Conservation (phyloP, 2,329 filamentous ascomycete genomes). For the Calonectria naviculata region DNA sequence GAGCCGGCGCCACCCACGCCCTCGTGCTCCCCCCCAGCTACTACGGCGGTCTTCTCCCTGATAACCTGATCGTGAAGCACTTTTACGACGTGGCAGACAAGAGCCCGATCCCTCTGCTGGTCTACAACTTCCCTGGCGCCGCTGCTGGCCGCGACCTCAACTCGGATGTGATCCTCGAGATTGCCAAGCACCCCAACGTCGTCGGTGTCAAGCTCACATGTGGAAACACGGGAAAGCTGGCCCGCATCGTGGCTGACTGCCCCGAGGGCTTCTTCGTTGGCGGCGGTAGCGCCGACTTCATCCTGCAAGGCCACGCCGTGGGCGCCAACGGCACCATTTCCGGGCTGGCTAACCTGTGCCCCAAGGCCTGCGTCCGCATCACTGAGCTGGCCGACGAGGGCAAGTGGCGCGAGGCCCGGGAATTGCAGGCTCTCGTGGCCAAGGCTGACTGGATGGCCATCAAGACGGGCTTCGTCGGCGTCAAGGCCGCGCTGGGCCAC, state of each 20-base stretch:
- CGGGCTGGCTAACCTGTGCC: conserved; percentile 52
- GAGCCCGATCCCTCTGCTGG: conserved; percentile 69
- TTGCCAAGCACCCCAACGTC: conserved; percentile 67
- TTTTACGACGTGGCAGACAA: conserved; percentile 72
- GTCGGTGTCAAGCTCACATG: conserved; percentile 74
- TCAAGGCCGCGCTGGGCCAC: conserved; percentile 57
- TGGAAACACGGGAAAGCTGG: conserved; percentile 73
- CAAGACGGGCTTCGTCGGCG: conserved; percentile 59
- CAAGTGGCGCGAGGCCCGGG: conserved; percentile 46
- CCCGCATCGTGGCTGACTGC: conserved; percentile 57
- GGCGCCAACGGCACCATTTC: conserved; percentile 55
- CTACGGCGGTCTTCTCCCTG: conserved; percentile 76
- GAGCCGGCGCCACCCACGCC: conserved; percentile 79
- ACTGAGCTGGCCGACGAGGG: conserved; percentile 47
- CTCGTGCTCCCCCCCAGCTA: conserved; percentile 83
- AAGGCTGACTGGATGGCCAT: conserved; percentile 59
- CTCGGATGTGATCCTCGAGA: conserved; percentile 67
- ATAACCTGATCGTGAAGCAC: conserved; percentile 60
- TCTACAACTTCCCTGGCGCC: conserved; percentile 76
- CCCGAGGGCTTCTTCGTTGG: conserved; percentile 47
- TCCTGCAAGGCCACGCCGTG: conserved; percentile 52
- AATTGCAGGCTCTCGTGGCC: conserved; percentile 55
- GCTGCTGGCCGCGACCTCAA: conserved; percentile 70
- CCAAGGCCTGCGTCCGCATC: conserved; percentile 49
- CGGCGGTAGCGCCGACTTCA: conserved; percentile 55